phyloP scores from a whole-genome alignment of 2,329 filamentous ascomycete species.

The Ascochyta viciae-villosae region DNA sequence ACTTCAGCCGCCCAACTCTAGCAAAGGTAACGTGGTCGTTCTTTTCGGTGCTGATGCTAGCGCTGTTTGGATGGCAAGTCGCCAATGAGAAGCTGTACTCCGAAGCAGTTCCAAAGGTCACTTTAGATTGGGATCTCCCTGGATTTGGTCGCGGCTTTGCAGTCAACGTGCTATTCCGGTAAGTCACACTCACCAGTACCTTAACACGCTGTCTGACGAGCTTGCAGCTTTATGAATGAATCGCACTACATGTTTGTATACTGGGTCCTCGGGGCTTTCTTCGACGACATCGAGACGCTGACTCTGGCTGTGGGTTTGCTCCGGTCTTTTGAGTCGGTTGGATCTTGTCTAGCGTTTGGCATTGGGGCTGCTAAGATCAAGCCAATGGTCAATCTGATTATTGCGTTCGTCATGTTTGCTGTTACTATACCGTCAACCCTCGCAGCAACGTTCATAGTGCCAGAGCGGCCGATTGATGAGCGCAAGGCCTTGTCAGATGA shows the following conservation, averaged over 20 bases:
- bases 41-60: conserved; percentile 54
- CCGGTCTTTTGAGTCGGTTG: conserved; percentile 58
- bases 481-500: conserved; percentile 14
- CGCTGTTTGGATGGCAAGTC: conserved; percentile 57
- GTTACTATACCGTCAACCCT: conserved; percentile 45
- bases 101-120: conserved; percentile 45
- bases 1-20: conserved; percentile 50
- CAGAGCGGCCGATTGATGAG: conserved; percentile 28
- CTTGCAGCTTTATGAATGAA: conserved; percentile 57
- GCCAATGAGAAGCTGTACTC: conserved; percentile 58
- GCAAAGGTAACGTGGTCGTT: conserved; percentile 54
- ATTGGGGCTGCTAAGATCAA: conserved; percentile 56
- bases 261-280: conserved; percentile 60
- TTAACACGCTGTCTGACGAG: background rate
- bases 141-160: conserved; percentile 58
- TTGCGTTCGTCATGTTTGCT: conserved; percentile 58
- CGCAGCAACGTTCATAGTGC: conserved; percentile 32
- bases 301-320: conserved; percentile 58
- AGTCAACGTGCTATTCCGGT: conserved; percentile 58
- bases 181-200: conserved; percentile 1
- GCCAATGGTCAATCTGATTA: conserved; percentile 58
- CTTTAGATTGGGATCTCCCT: conserved; percentile 56
- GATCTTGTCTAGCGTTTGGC: conserved; percentile 57
- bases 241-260: conserved; percentile 60
- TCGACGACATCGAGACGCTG: conserved; percentile 60